These are phyloP conservation scores for Yamadazyma siamensis DNA, from an alignment of 1,139 yeast genomes.

Conservation along the genomic window DNA sequence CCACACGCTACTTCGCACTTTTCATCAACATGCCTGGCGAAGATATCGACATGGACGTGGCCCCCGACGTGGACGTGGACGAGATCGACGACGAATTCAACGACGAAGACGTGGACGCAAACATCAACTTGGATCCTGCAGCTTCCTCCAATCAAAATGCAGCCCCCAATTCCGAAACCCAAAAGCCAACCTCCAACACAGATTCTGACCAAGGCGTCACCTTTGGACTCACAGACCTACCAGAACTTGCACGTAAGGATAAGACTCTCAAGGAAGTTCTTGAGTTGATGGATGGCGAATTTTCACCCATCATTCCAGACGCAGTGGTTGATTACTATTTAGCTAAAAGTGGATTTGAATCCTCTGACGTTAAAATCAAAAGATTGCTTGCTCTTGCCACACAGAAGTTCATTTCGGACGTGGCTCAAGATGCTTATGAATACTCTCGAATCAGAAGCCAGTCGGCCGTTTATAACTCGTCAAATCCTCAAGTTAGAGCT, in stretches of 20 bases:
- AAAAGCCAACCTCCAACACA: not conserved
- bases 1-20: not conserved
- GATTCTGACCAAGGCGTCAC: slow-evolving; percentile 1
- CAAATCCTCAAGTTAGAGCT: slow-evolving; percentile 85
- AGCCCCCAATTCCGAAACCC: too few relatives aligned
- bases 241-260: slow-evolving; percentile 77
- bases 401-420: slow-evolving; percentile 89
- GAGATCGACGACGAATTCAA: slow-evolving; percentile 26
- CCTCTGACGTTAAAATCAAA: slow-evolving; percentile 76
- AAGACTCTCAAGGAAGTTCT: slow-evolving; percentile 83
- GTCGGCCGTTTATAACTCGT: slow-evolving; percentile 75
- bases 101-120: slow-evolving; percentile 20
- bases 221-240: slow-evolving; percentile 46
- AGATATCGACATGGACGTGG: not conserved
- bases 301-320: slow-evolving; percentile 95
- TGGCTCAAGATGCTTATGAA: slow-evolving; percentile 96
- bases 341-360: slow-evolving; percentile 83
- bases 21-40: not conserved
- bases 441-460: slow-evolving; percentile 86
- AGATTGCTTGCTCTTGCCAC: slow-evolving; percentile 90
- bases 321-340: slow-evolving; percentile 95
- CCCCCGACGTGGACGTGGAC: slow-evolving; percentile 10
- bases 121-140: slow-evolving; percentile 1
- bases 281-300: slow-evolving; percentile 81
- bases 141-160: not conserved